A percentile compares a stretch with the other conserved stretches of the same genome.
These are phyloP conservation scores for Penicillium longicatenatum DNA, from an alignment of 495 filamentous ascomycete species.

Conservation along the genomic window DNA sequence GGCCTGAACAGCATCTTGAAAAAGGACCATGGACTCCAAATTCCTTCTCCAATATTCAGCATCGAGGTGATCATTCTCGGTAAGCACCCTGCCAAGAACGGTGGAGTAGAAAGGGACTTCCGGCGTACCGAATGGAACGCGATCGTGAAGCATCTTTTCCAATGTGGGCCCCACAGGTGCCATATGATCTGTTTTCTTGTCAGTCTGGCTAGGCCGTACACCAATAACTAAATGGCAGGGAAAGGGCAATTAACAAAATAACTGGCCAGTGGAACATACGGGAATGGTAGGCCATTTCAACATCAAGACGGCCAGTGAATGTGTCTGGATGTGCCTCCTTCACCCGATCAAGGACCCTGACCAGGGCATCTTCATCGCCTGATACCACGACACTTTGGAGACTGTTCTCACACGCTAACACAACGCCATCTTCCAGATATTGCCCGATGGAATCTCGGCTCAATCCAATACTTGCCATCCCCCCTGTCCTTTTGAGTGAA, in stretches of 20 bases:
- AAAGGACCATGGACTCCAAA: constrained; percentile 20
- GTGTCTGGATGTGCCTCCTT: constrained; percentile 18
- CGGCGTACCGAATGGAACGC: neutral
- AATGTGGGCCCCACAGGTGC: neutral
- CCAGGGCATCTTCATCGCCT: constrained; percentile 45
- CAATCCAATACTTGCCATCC: constrained; percentile 48
- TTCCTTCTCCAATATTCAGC: constrained; percentile 46
- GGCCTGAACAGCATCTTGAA: constrained; percentile 26
- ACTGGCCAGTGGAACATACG: constrained; percentile 24
- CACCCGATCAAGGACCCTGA: constrained; percentile 35
- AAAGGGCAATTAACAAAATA: too few species aligned
- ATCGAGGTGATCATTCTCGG: constrained; percentile 9
- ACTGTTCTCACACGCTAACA: constrained; percentile 50
- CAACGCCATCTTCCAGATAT: constrained; percentile 12
- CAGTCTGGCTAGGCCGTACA: too few species aligned
- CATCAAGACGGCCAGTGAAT: constrained; percentile 32
- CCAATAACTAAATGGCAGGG: too few species aligned
- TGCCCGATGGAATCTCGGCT: constrained; percentile 18
- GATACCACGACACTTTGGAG: constrained; percentile 43
- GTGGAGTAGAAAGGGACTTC: constrained; percentile 1
- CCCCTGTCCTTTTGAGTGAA: constrained; percentile 1
- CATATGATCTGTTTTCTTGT: constrained; percentile 6
- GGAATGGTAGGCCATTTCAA: constrained; percentile 52
- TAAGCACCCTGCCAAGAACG: neutral
- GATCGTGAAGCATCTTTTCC: neutral